phyloP scores from a whole-genome alignment of 768 basidiomycete genomes.

The Suillus fuscotomentosus region DNA sequence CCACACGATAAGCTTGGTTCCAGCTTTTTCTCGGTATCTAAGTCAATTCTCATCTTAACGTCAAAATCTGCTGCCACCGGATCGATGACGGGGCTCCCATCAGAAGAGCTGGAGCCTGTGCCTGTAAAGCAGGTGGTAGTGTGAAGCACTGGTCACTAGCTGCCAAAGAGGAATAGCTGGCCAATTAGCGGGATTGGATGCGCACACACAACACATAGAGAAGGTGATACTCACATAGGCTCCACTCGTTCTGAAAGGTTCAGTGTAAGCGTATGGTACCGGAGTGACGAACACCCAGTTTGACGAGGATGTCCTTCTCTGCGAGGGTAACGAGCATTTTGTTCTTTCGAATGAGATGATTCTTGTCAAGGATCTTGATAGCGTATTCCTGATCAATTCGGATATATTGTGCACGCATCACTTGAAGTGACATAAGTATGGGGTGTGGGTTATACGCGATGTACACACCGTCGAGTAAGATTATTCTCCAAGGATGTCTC shows the following conservation, averaged over 20 bases:
- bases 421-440: conserved; percentile 38
- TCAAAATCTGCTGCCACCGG: neutral
- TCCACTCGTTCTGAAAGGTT: conserved; percentile 83
- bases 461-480: conserved; percentile 75
- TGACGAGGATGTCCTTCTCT: conserved; percentile 76
- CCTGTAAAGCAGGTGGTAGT: conserved; percentile 19
- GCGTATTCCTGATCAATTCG: conserved; percentile 66
- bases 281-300: conserved; percentile 65
- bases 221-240: conserved; percentile 49
- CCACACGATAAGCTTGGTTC: conserved; percentile 41
- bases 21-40: conserved; percentile 18
- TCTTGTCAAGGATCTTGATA: conserved; percentile 82
- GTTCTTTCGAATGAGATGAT: conserved; percentile 74
- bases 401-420: conserved; percentile 52
- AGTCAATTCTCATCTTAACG: neutral
- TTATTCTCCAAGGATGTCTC: conserved; percentile 72
- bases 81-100: too few relatives aligned
- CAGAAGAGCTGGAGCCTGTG: conserved; percentile 47
- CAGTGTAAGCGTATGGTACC: conserved; percentile 80
- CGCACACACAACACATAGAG: too few relatives aligned
- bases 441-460: conserved; percentile 1
- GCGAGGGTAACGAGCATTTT: conserved; percentile 75
- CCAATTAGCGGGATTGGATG: conserved; percentile 1
- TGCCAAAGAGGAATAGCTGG: neutral
- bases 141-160: neutral